Percentiles rank a stretch among this genome's conserved stretches.
These are phyloP conservation scores for Panellus pusillus DNA, from an alignment of 768 basidiomycete genomes.

Conservation along the genomic window DNA sequence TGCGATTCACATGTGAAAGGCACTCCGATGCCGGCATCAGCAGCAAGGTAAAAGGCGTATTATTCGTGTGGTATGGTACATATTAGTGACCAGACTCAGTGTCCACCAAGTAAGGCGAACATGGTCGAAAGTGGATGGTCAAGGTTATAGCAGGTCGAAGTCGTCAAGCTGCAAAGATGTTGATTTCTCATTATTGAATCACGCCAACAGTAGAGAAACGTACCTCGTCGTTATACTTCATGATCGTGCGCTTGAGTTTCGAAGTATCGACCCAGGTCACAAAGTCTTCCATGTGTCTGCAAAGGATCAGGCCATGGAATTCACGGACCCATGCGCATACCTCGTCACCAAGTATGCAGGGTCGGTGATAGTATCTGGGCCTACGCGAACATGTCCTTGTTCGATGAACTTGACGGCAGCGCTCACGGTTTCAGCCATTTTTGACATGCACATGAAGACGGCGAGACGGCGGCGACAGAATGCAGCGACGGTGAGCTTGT, in stretches of 20 bases:
- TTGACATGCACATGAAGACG: conserved; percentile 87
- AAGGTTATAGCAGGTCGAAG: conserved; percentile 73
- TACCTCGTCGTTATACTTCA: conserved; percentile 96
- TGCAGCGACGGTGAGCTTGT: conserved; percentile 92
- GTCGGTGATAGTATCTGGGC: conserved; percentile 93
- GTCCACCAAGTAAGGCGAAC: too few relatives aligned
- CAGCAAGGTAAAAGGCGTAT: too few relatives aligned
- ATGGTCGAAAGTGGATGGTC: too few relatives aligned
- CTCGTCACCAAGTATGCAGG: conserved; percentile 94
- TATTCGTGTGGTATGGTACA: too few relatives aligned
- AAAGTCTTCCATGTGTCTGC: conserved; percentile 97
- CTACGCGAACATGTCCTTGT: conserved; percentile 96
- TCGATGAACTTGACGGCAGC: conserved; percentile 96
- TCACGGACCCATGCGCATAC: conserved; percentile 35
- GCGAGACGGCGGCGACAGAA: conserved; percentile 91
- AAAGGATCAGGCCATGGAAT: background rate
- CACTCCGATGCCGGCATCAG: too few relatives aligned
- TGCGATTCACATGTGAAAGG: too few relatives aligned
- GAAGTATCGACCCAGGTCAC: conserved; percentile 99
- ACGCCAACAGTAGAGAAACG: conserved; percentile 3
- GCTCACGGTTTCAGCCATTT: conserved; percentile 95
- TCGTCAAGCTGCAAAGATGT: conserved; percentile 95
- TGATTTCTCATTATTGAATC: conserved; percentile 18
- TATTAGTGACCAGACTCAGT: too few relatives aligned
- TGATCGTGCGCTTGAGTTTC: conserved; percentile 92